These are phyloP conservation scores for Blastobotrys apis DNA, from an alignment of 1,139 yeast genomes.

Conservation along the genomic window DNA sequence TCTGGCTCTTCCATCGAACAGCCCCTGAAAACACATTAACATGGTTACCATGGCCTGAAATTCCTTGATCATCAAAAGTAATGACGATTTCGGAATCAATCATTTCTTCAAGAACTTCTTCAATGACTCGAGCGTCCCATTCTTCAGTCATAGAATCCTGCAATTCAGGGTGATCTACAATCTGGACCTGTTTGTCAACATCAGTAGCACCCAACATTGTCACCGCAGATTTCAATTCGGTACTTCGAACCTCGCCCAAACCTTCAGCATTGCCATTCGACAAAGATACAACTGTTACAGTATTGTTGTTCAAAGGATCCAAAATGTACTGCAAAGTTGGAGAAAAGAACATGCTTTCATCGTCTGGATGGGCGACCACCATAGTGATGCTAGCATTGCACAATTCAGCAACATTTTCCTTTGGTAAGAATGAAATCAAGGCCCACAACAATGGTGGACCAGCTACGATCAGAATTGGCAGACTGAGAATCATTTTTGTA, in stretches of 20 bases:
- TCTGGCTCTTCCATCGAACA: constrained; percentile 32
- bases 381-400: constrained; percentile 34
- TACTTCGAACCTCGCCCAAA: constrained; percentile 56
- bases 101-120: constrained; percentile 31
- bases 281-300: constrained; percentile 61
- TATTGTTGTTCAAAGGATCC: constrained; percentile 45
- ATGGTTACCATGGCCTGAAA: constrained; percentile 86
- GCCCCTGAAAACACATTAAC: constrained; percentile 60
- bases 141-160: constrained; percentile 67
- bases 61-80: constrained; percentile 81
- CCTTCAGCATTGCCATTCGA: constrained; percentile 77
- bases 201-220: constrained; percentile 49
- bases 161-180: constrained; percentile 45
- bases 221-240: constrained; percentile 59
- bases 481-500: constrained; percentile 9
- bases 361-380: constrained; percentile 95
- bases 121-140: constrained; percentile 57
- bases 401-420: constrained; percentile 16
- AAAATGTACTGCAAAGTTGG: constrained; percentile 54
- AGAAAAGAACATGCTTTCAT: constrained; percentile 95
- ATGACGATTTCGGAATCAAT: constrained; percentile 39
- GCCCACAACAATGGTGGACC: constrained; percentile 19
- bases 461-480: constrained; percentile 17
- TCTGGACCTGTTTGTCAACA: constrained; percentile 40
- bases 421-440: constrained; percentile 14